Evolutionary conservation across 2,329 filamentous ascomycete genomes (phyloP).

Genomic region (Trichoderma atrobrunneum): DNA sequence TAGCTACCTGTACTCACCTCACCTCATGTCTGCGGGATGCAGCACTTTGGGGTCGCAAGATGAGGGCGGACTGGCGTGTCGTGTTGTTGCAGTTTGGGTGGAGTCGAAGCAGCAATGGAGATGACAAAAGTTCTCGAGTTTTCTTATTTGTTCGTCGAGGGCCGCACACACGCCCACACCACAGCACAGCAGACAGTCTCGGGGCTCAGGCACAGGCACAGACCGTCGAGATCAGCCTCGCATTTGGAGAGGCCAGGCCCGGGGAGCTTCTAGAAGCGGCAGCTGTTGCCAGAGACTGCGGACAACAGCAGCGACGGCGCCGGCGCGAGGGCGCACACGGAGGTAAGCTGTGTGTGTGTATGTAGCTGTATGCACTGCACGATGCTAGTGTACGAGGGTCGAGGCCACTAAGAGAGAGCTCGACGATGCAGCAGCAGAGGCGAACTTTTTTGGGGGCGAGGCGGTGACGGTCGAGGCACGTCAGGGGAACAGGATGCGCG

Average conservation of each 20-base stretch:
- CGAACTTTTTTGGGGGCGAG: not conserved
- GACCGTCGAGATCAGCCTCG: conserved; percentile 15
- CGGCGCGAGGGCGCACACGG: conserved; percentile 14
- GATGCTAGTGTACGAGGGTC: not conserved
- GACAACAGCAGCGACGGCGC: conserved; percentile 1
- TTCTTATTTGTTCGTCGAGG: not conserved
- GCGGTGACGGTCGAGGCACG: not conserved
- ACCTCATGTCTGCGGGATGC: conserved; percentile 19
- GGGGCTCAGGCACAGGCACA: not conserved
- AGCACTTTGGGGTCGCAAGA: not conserved
- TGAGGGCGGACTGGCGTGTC: conserved; percentile 1
- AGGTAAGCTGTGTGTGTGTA: not conserved
- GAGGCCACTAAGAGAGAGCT: not conserved
- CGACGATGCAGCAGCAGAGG: not conserved
- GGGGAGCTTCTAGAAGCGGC: conserved; percentile 14
- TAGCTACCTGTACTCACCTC: conserved; percentile 13
- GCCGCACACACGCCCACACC: conserved; percentile 10
- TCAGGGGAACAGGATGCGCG: not conserved
- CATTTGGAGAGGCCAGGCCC: conserved; percentile 1
- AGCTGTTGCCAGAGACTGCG: conserved; percentile 4
- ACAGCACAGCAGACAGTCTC: not conserved
- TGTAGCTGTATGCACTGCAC: not conserved
- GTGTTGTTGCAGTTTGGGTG: conserved; percentile 15
- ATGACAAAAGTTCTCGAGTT: conserved; percentile 7
- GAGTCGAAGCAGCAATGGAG: conserved; percentile 5